A percentile compares a stretch with the other conserved stretches of the same genome.
These are phyloP conservation scores for Komagataella pastoris DNA, from an alignment of 805 yeast genomes.

Conservation along the genomic window DNA sequence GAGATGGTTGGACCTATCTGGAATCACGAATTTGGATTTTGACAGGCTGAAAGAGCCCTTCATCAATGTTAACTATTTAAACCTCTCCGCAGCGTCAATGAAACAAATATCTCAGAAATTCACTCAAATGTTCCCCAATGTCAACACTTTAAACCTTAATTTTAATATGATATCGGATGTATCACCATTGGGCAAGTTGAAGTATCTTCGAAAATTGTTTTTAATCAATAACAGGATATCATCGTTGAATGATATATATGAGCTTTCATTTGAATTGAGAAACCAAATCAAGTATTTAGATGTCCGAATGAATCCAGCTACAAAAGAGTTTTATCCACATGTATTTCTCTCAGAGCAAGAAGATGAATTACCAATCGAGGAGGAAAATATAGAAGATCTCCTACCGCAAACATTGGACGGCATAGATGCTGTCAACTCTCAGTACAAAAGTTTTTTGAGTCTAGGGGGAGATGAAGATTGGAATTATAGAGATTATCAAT, in stretches of 20 bases:
- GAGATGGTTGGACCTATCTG: not conserved
- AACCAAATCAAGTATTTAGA: slow-evolving; percentile 25
- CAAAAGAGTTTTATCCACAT: slow-evolving; percentile 33
- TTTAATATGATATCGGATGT: slow-evolving; percentile 30
- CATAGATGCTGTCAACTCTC: slow-evolving; percentile 35
- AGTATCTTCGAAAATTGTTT: slow-evolving; percentile 23
- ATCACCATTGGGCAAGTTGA: slow-evolving; percentile 18
- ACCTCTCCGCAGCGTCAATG: slow-evolving; percentile 35
- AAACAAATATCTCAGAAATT: slow-evolving; percentile 23
- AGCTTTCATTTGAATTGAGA: slow-evolving; percentile 18
- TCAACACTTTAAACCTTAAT: slow-evolving; percentile 33
- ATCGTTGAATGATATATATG: slow-evolving; percentile 19
- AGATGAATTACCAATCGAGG: slow-evolving; percentile 5
- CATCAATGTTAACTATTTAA: slow-evolving; percentile 23
- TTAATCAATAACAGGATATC: slow-evolving; percentile 32
- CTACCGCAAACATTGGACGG: slow-evolving; percentile 35
- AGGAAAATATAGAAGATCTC: slow-evolving; percentile 9
- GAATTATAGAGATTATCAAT: slow-evolving; percentile 21
- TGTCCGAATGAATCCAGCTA: slow-evolving; percentile 34
- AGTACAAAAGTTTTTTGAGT: slow-evolving; percentile 26
- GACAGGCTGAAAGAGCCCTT: slow-evolving; percentile 8
- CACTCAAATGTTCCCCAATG: slow-evolving; percentile 27
- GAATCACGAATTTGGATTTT: not conserved
- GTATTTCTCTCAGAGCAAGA: slow-evolving; percentile 33
- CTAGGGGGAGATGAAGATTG: slow-evolving; percentile 22